phyloP scores from a whole-genome alignment of 2,329 filamentous ascomycete species.

The Tolypocladium cylindrosporum region DNA sequence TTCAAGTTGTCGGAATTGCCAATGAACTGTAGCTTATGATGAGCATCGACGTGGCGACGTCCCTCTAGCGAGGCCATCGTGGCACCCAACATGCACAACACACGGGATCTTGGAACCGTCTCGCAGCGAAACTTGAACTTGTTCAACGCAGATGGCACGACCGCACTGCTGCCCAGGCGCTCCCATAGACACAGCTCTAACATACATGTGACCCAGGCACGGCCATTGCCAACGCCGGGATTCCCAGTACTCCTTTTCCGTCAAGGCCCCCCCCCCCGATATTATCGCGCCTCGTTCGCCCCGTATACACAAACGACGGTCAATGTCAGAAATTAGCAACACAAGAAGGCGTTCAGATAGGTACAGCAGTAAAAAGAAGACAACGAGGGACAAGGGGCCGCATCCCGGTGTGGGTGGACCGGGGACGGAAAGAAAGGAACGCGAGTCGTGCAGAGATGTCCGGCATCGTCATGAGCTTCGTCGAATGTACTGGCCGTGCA shows the following conservation, averaged over 20 bases:
- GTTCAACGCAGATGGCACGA: neutral
- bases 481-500: neutral
- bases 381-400: neutral
- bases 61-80: too few relatives aligned
- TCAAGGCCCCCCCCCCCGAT: neutral
- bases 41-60: too few relatives aligned
- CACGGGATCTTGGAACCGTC: neutral
- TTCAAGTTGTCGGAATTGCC: too few relatives aligned
- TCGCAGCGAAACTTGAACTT: neutral
- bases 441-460: conserved; percentile 5
- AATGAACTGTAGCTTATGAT: too few relatives aligned
- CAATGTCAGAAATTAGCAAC: neutral
- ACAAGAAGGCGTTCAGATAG: neutral
- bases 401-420: neutral
- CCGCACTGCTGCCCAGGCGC: neutral
- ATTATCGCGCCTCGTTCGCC: neutral
- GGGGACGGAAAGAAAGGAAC: neutral
- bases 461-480: conserved; percentile 4
- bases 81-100: neutral
- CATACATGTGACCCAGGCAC: neutral
- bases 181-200: neutral
- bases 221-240: neutral
- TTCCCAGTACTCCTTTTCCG: neutral
- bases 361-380: neutral
- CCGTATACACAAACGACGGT: neutral